Base-by-base conservation (phyloP, 345 rosid species). In the Salix udensis region DNA sequence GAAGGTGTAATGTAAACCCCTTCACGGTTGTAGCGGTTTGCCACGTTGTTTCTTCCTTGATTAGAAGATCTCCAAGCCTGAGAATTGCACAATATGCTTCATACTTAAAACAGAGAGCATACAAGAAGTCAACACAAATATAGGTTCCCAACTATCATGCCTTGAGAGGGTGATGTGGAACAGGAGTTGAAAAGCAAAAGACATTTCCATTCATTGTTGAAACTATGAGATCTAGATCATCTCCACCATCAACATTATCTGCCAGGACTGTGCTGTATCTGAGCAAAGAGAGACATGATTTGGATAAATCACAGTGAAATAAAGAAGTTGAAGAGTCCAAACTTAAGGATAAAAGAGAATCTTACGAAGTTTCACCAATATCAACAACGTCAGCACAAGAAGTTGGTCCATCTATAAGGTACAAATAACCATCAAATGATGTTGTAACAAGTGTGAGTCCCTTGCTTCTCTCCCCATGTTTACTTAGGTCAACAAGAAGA, bases 301-400 rank as follows among this genome's bases (percentile, higher is more conserved):
- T 10, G 61, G 76, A 70, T 58, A 34, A 71, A 66, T 50, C 72
- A 34, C 26, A 76, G 70, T 58, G 36, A 52, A 72, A 76, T 7
- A 7, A 46, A 71, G 44, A 48, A 31, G 74, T 65, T 46, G n/a
- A 48, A 26, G 55, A 40, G 39, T 76, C 64, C 44, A 66, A 64
- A 82, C 28, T 65, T 0, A 76, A 79, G 70, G 39, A 55, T 11
- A 68, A 1, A 18, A 62, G 44, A 52, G 74, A 46, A 60, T 78
- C 99, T 86, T 92, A 96, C 97, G 98, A 94, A 74, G 91, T 96
- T 94, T 96, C 99, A 36, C 99, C 97, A 80, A 94, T 92, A 79
- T 96, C 98, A 75, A 96, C 97, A 80, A 92, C 99, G 74, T 94
- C 99, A 65, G 97, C 85, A 70, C 99, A 96, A 61, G 98, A 92